phyloP scores from a whole-genome alignment of 208 protist species.

The Herpetomonas tarakana region DNA sequence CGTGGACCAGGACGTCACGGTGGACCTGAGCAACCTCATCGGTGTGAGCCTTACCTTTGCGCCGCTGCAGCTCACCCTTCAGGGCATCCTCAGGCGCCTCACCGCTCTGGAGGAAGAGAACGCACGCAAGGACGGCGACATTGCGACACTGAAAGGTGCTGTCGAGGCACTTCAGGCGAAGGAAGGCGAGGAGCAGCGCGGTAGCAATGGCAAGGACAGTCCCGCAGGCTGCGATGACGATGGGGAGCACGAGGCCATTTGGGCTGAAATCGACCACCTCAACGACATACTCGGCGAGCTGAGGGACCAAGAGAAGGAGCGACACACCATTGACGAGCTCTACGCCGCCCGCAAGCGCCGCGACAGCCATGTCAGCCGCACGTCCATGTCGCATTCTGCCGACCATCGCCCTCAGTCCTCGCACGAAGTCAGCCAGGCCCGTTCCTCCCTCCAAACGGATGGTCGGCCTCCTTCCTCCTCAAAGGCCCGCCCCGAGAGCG shows the following conservation, averaged over 20 bases:
- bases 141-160: conserved; percentile 25
- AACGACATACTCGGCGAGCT: conserved; percentile 58
- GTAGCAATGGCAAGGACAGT: conserved; percentile 8
- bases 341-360: conserved; percentile 69
- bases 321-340: conserved; percentile 76
- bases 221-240: conserved; percentile 1
- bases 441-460: neutral
- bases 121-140: conserved; percentile 35
- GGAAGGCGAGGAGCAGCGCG: conserved; percentile 8
- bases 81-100: conserved; percentile 57
- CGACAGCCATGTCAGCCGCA: conserved; percentile 13
- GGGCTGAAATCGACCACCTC: conserved; percentile 57
- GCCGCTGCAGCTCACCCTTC: conserved; percentile 69
- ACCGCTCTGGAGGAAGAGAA: conserved; percentile 45
- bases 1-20: conserved; percentile 24
- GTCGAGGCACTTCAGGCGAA: conserved; percentile 29
- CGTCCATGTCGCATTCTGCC: conserved; percentile 1
- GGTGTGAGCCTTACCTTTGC: conserved; percentile 64
- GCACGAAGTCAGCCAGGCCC: neutral
- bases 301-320: conserved; percentile 36
- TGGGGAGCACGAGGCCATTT: conserved; percentile 36
- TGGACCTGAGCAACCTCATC: conserved; percentile 83
- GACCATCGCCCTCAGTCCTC: neutral
- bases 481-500: neutral
- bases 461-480: neutral